A percentile compares a stretch with the other conserved stretches of the same genome.
phyloP scores from a whole-genome alignment of 1,284 basidiomycete genomes.

The Tilletia horrida region DNA sequence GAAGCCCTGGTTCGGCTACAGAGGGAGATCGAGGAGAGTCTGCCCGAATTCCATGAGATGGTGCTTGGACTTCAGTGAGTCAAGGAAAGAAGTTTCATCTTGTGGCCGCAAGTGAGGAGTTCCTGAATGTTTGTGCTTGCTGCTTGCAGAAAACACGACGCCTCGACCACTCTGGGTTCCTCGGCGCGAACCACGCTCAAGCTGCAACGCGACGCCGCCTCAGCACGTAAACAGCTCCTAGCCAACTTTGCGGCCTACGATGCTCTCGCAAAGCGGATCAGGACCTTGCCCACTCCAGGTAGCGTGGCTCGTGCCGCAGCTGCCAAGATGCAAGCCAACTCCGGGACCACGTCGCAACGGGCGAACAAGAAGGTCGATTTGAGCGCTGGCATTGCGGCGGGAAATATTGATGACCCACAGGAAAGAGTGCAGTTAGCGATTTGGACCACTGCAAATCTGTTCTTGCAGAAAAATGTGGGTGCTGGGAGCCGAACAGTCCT shows the following conservation, averaged over 20 bases:
- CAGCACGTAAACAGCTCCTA: conserved; percentile 72
- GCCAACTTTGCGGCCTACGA: conserved; percentile 85
- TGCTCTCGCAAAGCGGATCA: conserved; percentile 77
- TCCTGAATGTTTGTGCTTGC: background rate
- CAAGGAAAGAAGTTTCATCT: too few species aligned
- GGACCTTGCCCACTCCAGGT: conserved; percentile 61
- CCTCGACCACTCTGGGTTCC: conserved; percentile 35
- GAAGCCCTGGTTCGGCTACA: conserved; percentile 72
- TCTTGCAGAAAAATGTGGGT: conserved; percentile 84
- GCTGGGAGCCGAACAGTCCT: background rate
- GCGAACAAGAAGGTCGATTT: background rate
- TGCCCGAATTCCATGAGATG: conserved; percentile 71
- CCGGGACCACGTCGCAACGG: conserved; percentile 2
- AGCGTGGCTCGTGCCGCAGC: background rate
- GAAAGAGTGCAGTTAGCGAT: conserved; percentile 80
- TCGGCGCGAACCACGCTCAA: conserved; percentile 23
- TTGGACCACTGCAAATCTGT: conserved; percentile 70
- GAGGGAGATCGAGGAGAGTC: conserved; percentile 67
- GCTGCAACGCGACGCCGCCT: conserved; percentile 62
- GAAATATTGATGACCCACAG: conserved; percentile 61
- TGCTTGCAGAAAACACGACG: conserved; percentile 37
- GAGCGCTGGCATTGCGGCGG: conserved; percentile 18
- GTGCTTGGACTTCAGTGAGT: conserved; percentile 62
- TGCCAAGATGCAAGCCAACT: background rate
- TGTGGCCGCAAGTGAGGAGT: too few species aligned